Percentiles rank a stretch among this genome's conserved stretches.
These are phyloP conservation scores for Henckelia pumila DNA, from an alignment of 257 asterid genomes.

Conservation along the genomic window DNA sequence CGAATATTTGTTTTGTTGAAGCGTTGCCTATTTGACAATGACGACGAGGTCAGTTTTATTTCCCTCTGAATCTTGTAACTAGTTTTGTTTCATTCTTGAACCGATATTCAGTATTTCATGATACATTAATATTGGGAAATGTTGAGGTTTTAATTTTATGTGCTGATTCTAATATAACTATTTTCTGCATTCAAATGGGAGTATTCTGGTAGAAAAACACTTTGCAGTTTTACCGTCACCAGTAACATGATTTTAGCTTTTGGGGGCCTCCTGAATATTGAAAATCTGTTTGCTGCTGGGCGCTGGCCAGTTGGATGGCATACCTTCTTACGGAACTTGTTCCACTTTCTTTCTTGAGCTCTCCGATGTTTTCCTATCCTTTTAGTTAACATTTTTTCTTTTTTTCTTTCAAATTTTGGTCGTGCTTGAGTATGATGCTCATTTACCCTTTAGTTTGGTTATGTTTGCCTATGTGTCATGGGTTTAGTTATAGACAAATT, in stretches of 20 bases:
- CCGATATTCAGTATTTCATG: not conserved
- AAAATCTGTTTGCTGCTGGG: not conserved
- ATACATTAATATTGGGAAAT: not conserved
- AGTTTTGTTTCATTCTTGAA: not conserved
- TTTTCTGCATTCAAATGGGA: not conserved
- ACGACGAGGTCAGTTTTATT: slow-evolving; percentile 77
- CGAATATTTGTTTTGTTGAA: slow-evolving; percentile 73
- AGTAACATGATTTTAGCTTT: not conserved
- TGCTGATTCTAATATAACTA: not conserved
- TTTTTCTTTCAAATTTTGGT: not conserved
- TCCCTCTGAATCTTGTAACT: not conserved
- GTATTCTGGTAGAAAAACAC: not conserved
- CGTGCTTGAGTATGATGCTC: not conserved
- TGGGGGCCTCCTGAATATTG: not conserved
- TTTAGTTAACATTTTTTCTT: not conserved
- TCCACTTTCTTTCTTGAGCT: not conserved
- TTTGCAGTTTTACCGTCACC: not conserved
- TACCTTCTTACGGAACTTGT: not conserved
- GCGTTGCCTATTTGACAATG: slow-evolving; percentile 86
- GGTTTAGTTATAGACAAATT: not conserved
- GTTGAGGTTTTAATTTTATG: not conserved
- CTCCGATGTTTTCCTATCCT: not conserved
- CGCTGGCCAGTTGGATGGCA: not conserved
- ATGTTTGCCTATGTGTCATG: not conserved
- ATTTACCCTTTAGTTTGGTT: not conserved